These are phyloP conservation scores for Colletotrichum paranaense DNA, from an alignment of 2,329 filamentous ascomycete genomes.

Conservation along the genomic window DNA sequence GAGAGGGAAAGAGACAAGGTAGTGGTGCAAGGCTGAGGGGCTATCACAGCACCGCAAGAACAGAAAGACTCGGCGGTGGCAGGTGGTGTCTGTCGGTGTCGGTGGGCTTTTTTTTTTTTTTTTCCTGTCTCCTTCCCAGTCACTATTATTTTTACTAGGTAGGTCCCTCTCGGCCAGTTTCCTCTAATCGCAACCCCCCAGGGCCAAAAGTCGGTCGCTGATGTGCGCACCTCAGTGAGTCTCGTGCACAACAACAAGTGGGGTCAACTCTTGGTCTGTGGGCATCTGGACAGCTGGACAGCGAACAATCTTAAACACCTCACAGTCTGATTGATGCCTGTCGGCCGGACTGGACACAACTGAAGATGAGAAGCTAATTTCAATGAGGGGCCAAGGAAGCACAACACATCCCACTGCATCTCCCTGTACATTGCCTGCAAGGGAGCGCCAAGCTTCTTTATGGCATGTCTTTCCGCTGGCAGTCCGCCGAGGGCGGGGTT, in stretches of 20 bases:
- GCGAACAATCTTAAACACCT: slow-evolving; percentile 4
- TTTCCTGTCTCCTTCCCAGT: background rate
- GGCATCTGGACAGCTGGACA: background rate
- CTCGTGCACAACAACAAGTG: slow-evolving; percentile 44
- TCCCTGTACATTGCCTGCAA: background rate
- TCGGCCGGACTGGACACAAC: slow-evolving; percentile 1
- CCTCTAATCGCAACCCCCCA: slow-evolving; percentile 35
- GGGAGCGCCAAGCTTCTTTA: background rate
- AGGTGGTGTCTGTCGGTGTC: slow-evolving; percentile 47
- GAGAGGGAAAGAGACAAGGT: background rate
- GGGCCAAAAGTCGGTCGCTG: slow-evolving; percentile 49
- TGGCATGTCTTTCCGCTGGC: background rate
- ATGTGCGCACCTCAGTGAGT: background rate
- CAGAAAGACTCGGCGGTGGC: slow-evolving; percentile 38
- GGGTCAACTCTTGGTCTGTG: slow-evolving; percentile 37
- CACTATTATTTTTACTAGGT: background rate
- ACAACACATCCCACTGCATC: background rate
- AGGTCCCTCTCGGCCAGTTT: background rate
- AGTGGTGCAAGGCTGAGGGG: slow-evolving; percentile 36
- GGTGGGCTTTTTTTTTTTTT: slow-evolving; percentile 21
- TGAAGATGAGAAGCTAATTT: slow-evolving; percentile 18
- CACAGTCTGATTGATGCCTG: slow-evolving; percentile 47
- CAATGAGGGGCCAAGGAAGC: slow-evolving; percentile 18
- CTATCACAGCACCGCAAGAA: slow-evolving; percentile 13
- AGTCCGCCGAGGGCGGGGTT: slow-evolving; percentile 24